Evolutionary conservation across 2,329 filamentous ascomycete genomes (phyloP).

Genomic region (Metarhizium humberi): DNA sequence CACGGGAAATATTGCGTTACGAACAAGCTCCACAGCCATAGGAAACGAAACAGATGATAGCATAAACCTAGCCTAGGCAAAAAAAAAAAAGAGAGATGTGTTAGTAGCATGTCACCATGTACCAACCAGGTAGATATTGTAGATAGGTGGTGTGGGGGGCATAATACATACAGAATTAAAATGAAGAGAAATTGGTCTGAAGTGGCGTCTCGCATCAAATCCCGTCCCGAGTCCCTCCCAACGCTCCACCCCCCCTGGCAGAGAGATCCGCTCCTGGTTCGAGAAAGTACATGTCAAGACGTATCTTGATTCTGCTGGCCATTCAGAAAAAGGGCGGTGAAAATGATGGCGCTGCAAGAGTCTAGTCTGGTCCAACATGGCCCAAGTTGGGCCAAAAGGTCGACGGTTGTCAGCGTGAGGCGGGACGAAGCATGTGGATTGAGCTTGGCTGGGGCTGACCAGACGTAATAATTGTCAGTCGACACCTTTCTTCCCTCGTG

Average conservation of each 20-base stretch:
- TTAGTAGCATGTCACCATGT: no score
- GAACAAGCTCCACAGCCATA: background rate
- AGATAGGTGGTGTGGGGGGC: background rate
- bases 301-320: background rate
- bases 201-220: background rate
- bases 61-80: background rate
- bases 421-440: background rate
- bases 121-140: no score
- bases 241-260: background rate
- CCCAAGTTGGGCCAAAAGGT: background rate
- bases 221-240: background rate
- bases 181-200: background rate
- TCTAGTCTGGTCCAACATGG: slow-evolving; percentile 1
- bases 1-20: background rate
- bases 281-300: background rate
- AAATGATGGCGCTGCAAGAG: slow-evolving; percentile 7
- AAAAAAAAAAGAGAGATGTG: background rate
- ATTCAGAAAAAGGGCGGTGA: slow-evolving; percentile 11
- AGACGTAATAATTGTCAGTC: no score
- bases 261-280: background rate
- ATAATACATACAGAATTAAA: background rate
- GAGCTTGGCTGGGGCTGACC: background rate
- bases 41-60: background rate
- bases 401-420: background rate
- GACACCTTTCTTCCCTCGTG: background rate